Conservation (phyloP, 2,329 filamentous ascomycete species). For the Trichoderma koningiopsis region DNA sequence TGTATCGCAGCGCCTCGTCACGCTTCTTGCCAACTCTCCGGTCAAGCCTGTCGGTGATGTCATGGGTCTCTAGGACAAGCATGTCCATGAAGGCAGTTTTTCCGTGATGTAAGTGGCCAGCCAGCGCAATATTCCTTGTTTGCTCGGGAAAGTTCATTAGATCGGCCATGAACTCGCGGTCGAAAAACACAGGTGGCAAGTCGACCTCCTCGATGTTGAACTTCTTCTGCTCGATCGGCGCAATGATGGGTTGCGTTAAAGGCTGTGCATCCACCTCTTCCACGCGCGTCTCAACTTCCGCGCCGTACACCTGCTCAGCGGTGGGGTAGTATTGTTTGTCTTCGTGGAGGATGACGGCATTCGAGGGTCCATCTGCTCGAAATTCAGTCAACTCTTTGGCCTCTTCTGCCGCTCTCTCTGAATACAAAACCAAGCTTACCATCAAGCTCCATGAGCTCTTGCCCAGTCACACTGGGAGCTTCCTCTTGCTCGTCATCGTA, state of each 20-base stretch:
- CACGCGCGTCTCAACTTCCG: conserved; percentile 91
- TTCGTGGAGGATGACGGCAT: conserved; percentile 96
- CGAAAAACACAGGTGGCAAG: conserved; percentile 84
- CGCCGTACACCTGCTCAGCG: conserved; percentile 92
- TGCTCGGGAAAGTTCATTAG: conserved; percentile 95
- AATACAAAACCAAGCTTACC: conserved; percentile 49
- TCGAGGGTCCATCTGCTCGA: conserved; percentile 74
- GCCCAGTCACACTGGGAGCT: conserved; percentile 65
- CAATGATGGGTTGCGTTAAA: conserved; percentile 88
- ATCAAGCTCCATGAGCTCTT: conserved; percentile 93
- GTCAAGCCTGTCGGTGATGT: conserved; percentile 76
- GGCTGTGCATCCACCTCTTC: conserved; percentile 97
- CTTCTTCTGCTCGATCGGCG: conserved; percentile 90
- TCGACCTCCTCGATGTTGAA: conserved; percentile 93
- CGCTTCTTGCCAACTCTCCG: conserved; percentile 77
- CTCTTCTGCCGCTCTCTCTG: background rate
- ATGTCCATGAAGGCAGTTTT: conserved; percentile 99
- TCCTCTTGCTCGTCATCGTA: conserved; percentile 75
- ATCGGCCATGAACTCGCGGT: conserved; percentile 90
- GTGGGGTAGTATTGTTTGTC: conserved; percentile 99
- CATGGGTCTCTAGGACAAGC: conserved; percentile 93
- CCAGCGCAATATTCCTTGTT: conserved; percentile 87
- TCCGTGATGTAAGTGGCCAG: conserved; percentile 92
- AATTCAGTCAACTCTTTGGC: conserved; percentile 2
- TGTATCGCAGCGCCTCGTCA: conserved; percentile 92